Conservation (phyloP, 2,329 filamentous ascomycete species). For the Calonectria montana region DNA sequence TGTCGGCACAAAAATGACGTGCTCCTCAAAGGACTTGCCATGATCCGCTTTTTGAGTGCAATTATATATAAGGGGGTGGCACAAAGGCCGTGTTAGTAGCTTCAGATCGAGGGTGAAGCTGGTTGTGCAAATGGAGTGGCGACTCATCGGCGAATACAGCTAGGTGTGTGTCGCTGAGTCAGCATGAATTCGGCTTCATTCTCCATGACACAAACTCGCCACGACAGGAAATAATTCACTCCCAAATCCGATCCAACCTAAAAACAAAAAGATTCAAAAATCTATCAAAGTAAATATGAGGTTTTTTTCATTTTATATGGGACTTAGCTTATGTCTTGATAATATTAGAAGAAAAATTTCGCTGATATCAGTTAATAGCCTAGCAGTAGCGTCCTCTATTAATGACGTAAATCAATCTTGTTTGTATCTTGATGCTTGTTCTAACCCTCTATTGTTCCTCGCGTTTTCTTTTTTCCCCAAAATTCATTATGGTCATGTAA, state of each 20-base stretch:
- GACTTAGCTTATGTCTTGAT: no score
- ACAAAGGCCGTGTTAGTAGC: neutral
- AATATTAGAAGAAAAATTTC: no score
- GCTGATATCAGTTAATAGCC: no score
- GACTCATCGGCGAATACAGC: neutral
- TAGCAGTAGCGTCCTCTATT: no score
- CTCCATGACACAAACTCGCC: neutral
- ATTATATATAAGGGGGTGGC: neutral
- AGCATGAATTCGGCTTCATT: neutral
- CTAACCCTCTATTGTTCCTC: no score
- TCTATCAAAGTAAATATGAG: no score
- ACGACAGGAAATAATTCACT: neutral
- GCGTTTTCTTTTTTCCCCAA: no score
- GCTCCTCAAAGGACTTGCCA: slow-evolving; percentile 16
- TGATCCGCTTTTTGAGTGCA: neutral
- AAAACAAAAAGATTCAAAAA: no score
- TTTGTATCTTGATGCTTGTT: no score
- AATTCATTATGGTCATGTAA: no score
- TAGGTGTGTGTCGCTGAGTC: neutral
- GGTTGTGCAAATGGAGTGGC: neutral
- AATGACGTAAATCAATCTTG: no score
- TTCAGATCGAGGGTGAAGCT: neutral
- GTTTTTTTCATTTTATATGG: no score
- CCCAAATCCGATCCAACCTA: neutral
- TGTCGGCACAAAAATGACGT: slow-evolving; percentile 31